Base-by-base conservation (phyloP, 2,329 filamentous ascomycete genomes). In the Dichotomopilus funicola region DNA sequence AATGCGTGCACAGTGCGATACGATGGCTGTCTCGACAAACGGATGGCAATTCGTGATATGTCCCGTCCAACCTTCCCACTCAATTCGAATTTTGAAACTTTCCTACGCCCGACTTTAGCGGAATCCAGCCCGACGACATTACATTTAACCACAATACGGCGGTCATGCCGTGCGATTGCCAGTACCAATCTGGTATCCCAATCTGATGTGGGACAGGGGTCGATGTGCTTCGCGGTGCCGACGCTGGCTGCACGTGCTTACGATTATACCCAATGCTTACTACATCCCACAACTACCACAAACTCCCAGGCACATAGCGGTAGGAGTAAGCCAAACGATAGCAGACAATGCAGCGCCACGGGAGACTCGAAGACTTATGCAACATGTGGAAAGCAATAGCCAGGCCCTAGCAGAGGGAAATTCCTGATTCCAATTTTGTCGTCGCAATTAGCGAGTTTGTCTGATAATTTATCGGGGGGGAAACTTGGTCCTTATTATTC, bases 251-350 rank as follows among this genome's bases (percentile, higher is more conserved):
- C 6, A 27, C 31, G 12, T 49, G 47, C 47, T 49, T 49, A 49
- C 47, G 47, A 49, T 33, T 31, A 13, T 13, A n/a, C 47, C 13
- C 36, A 49, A 49, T 40, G 47, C 47, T 49, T 49, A 49, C 47
- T 49, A 49, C 42, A 44, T 44, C 42, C 42, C 47, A 49, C 36
- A 40, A 31, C 13, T 27, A 27, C 19, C 19, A 27, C 19, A 27
- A 27, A 12, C 13, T 27, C 35, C 4, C 47, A 34, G 31, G 27
- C 44, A 46, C 31, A 11, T 44, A 19, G 13, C 19, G 42, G 42
- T 35, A 12, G 44, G 27, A 46, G 44, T 46, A 46, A 46, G 44
- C 44, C 4, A 4, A 13, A 19, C 31, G n/a, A 19, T 44, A 44
- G 42, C n/a, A 27, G n/a, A 27, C 42, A 44, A 44, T 44, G 19